Percentiles rank a stretch among this genome's conserved stretches.
These are phyloP conservation scores for Ogataea trehalophila DNA, from an alignment of 805 yeast genomes.

Conservation along the genomic window DNA sequence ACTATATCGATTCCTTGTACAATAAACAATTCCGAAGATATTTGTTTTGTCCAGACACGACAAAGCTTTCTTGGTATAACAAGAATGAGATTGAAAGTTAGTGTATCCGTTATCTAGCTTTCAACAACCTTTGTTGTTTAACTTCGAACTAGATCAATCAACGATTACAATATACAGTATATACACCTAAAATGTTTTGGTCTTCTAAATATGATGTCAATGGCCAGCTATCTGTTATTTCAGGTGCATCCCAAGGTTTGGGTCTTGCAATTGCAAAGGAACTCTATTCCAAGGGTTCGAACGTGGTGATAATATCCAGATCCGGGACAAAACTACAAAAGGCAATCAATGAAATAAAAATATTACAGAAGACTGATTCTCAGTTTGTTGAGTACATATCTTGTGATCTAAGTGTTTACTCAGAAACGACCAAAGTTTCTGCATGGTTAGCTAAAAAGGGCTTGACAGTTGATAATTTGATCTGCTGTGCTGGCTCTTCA, in stretches of 20 bases:
- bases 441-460: slow-evolving; percentile 21
- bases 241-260: slow-evolving; percentile 94
- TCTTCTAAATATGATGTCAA: slow-evolving; percentile 29
- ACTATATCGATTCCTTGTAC: too few species aligned
- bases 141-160: too few species aligned
- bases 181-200: not conserved
- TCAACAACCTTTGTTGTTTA: too few species aligned
- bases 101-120: too few species aligned
- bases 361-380: slow-evolving; percentile 21
- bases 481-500: slow-evolving; percentile 88
- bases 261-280: slow-evolving; percentile 74
- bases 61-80: too few species aligned
- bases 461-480: slow-evolving; percentile 59
- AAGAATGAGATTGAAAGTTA: too few species aligned
- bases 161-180: too few species aligned
- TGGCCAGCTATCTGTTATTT: slow-evolving; percentile 60
- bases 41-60: too few species aligned
- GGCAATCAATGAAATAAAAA: slow-evolving; percentile 43
- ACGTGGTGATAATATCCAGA: slow-evolving; percentile 74
- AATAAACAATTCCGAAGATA: too few species aligned
- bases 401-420: slow-evolving; percentile 64
- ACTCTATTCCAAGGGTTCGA: slow-evolving; percentile 43
- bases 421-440: slow-evolving; percentile 39
- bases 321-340: slow-evolving; percentile 52
- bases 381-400: slow-evolving; percentile 41